These are phyloP conservation scores for Aspergillus sp. DNA, from an alignment of 2,329 filamentous ascomycete genomes.

Conservation along the genomic window DNA sequence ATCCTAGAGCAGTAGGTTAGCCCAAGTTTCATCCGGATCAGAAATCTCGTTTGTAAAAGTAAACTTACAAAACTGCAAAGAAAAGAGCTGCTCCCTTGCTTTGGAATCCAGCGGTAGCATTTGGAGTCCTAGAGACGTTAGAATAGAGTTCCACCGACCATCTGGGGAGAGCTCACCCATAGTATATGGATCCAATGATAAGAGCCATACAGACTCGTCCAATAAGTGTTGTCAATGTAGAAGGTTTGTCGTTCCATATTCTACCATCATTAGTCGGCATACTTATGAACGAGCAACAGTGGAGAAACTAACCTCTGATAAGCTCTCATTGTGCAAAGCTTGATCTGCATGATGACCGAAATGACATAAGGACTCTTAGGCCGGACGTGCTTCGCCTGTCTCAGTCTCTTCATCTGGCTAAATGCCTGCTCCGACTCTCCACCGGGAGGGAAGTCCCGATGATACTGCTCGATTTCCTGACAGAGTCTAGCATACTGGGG, in stretches of 20 bases:
- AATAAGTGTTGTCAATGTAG: conserved; percentile 65
- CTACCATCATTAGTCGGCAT: conserved; percentile 36
- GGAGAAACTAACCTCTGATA: conserved; percentile 58
- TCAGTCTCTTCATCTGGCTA: conserved; percentile 29
- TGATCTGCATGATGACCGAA: conserved; percentile 72
- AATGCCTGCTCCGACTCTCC: conserved; percentile 32
- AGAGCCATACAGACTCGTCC: conserved; percentile 74
- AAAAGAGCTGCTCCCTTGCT: conserved; percentile 76
- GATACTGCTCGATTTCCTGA: conserved; percentile 35
- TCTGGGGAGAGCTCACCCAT: conserved; percentile 18
- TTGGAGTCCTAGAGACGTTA: conserved; percentile 66
- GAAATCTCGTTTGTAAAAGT: conserved; percentile 52
- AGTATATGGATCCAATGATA: conserved; percentile 64
- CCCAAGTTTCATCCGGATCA: conserved; percentile 42
- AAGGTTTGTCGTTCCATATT: conserved; percentile 70
- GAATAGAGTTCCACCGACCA: neutral
- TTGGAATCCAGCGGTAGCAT: conserved; percentile 71
- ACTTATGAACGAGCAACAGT: neutral
- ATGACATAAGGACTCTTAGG: conserved; percentile 68
- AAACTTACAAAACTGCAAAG: conserved; percentile 83
- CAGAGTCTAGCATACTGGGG: conserved; percentile 30
- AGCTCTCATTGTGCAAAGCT: conserved; percentile 78
- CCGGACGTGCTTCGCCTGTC: conserved; percentile 39
- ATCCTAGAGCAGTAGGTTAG: conserved; percentile 17
- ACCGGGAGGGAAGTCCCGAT: conserved; percentile 33